Base-by-base conservation (phyloP, 176 grass and related monocot genomes). In the Rhynchospora pubera region DNA sequence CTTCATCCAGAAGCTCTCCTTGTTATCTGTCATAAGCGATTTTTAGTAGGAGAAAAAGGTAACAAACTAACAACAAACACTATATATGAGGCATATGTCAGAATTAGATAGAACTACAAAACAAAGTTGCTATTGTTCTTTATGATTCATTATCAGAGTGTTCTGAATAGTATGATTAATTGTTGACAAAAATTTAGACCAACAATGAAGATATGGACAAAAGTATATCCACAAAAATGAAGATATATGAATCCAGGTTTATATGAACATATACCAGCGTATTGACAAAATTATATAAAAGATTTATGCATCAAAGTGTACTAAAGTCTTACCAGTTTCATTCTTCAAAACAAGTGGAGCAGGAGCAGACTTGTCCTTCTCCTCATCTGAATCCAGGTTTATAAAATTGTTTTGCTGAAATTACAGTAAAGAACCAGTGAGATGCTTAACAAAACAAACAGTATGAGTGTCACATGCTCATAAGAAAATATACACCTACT, bases 381-480 rank as follows among this genome's bases (percentile, higher is more conserved):
- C 94, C 56, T 83, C 90, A 24, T 97, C 94, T 28, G 88, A 94
- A 51, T 93, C 87, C 56, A 97, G 69, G 72, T 84, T 60, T 71
- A 91, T 83, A 56, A 65, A 52, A 52, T 72, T 7, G 30, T 39
- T 76, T 74, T 80, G 52, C 90, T 93, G 92, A 84, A 76, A 77
- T 58, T 85, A 57, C 57, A 65, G 87, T 30, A 77, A 34, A 68
- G 61, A 85, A 81, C 57, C 59, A 81, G 2, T 61, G 32, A 47
- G 3, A 9, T 5, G 4, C 57, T 26, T 2, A 47, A 18, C 53
- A 23, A 30, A 58, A 3, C 21, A 18, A 55, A 79, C 61, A 78
- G 50, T 65, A 72, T 12, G 42, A 62, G 34, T 26, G 18, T 28
- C 15, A 9, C 44, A 59, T 22, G 9, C 9, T 11, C 43, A 34